Evolutionary conservation across 1,284 basidiomycete genomes (phyloP).

Genomic region (Cryptococcus depauperatus): DNA sequence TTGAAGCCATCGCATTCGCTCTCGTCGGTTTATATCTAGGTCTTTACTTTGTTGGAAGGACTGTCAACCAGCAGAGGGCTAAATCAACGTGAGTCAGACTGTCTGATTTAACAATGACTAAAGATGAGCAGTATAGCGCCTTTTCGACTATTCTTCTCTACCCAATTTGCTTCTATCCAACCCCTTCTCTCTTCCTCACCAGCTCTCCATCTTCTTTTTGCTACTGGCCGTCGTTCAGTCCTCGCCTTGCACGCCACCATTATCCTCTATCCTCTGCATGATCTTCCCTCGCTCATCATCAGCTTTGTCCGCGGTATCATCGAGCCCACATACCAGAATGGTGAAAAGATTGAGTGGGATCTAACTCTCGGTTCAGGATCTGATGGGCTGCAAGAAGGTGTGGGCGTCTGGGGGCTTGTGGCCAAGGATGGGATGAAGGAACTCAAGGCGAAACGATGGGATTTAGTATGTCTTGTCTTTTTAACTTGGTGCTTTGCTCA

Average conservation of each 20-base stretch:
- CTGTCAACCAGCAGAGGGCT: constrained; percentile 30
- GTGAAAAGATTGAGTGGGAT: constrained; percentile 54
- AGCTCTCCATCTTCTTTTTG: constrained; percentile 61
- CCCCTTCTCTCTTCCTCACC: constrained; percentile 32
- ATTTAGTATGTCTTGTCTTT: constrained; percentile 56
- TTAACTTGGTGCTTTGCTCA: not conserved
- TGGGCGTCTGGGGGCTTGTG: constrained; percentile 76
- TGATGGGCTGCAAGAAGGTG: constrained; percentile 41
- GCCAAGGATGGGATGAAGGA: constrained; percentile 64
- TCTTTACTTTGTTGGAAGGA: constrained; percentile 36
- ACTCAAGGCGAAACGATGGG: constrained; percentile 68
- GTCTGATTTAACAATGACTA: too few species aligned
- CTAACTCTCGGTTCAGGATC: constrained; percentile 59
- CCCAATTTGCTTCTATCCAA: constrained; percentile 30
- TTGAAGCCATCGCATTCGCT: constrained; percentile 55
- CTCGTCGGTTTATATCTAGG: constrained; percentile 46
- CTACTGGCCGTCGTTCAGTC: constrained; percentile 70
- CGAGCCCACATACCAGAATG: constrained; percentile 60
- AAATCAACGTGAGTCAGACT: constrained; percentile 36
- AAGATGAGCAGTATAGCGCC: constrained; percentile 18
- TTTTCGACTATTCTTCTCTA: constrained; percentile 13
- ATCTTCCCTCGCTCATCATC: constrained; percentile 54
- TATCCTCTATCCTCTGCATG: constrained; percentile 70
- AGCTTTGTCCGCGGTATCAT: constrained; percentile 57
- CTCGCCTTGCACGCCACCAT: constrained; percentile 69